Evolutionary conservation across 2,329 filamentous ascomycete genomes (phyloP), one percentile per base, ranked within the genome.

Genomic region (Pseudopyrenochaeta lycopersici): DNA sequence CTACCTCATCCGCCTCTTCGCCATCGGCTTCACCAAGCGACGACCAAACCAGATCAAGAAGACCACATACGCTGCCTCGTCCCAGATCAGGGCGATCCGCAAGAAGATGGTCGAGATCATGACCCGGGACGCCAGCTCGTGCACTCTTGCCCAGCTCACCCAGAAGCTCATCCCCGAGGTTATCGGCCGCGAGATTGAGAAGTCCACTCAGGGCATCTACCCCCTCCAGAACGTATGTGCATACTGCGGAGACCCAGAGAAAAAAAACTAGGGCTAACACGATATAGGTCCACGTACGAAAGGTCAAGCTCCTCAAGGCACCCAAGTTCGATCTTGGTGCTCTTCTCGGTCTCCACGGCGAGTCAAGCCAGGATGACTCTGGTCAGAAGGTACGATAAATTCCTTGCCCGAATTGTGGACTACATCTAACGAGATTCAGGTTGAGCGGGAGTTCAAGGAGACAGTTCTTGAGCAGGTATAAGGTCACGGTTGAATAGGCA

Each of bases 101-200:
- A 95, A 93, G 88, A 98, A 99, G 92, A 99, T 99, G 95, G 90
- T 88, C 66, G 95, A 99, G 84, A 98, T 99, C 83, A 98, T 99
- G 82, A 88, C 91, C 82, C 90, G 93, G 74, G 95, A 99, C 86
- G 95, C 95, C 63, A 87, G 90, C 72, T 91, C 86, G 85, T 96
- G 92, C 88, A 96, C 92, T 65, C 88, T 99, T 68, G 89, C 91
- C 73, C 94, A 98, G 87, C 89, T 99, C 74, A 97, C 92, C 77
- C 91, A 91, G 80, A 99, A 99, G 90, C 88, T 99, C 75, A 98
- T 99, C 78, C 95, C 95, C 66, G 95, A 99, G 86, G 95, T 98
- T 71, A 98, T 99, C 80, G 95, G 95, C 74, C 93, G 95, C 78
- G 95, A 98, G 86, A 99, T 99, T 71, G 95, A 99, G 89, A 99